Conservation (phyloP, 2,329 filamentous ascomycete genomes). For the Xylaria sp. region DNA sequence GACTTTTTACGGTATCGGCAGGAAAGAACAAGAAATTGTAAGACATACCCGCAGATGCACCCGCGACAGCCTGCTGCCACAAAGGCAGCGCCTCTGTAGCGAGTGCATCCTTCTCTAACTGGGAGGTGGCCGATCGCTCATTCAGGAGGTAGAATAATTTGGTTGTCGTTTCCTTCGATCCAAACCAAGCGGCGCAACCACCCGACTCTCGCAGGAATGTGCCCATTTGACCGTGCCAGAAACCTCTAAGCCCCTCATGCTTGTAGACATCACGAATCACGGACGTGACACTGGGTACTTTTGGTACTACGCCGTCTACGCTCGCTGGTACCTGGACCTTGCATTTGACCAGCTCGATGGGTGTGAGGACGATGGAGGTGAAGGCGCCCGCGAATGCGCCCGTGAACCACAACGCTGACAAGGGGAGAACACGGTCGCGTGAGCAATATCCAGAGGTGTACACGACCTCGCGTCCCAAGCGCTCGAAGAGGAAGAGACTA, state of each 20-base stretch:
- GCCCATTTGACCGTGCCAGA: constrained; percentile 95
- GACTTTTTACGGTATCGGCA: constrained; percentile 95
- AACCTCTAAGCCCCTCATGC: constrained; percentile 83
- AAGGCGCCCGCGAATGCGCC: constrained; percentile 89
- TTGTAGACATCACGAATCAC: constrained; percentile 84
- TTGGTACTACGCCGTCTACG: constrained; percentile 54
- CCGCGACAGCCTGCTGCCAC: constrained; percentile 87
- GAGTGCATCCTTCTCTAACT: constrained; percentile 54
- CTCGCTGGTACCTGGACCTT: constrained; percentile 85
- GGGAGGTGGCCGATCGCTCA: constrained; percentile 53
- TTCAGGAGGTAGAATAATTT: constrained; percentile 73
- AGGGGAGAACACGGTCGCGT: constrained; percentile 70
- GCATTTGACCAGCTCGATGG: constrained; percentile 97
- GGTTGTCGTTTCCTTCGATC: constrained; percentile 83
- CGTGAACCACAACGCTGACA: constrained; percentile 79
- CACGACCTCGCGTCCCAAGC: constrained; percentile 73
- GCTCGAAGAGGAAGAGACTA: constrained; percentile 91
- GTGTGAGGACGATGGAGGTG: constrained; percentile 90
- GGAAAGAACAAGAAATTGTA: constrained; percentile 99
- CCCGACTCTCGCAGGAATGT: constrained; percentile 95
- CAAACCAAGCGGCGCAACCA: constrained; percentile 95
- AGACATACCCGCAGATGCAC: constrained; percentile 86
- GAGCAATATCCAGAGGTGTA: constrained; percentile 62
- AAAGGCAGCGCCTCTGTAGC: constrained; percentile 71
- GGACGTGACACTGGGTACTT: constrained; percentile 69